Evolutionary conservation across 306 rosid species (phyloP), one percentile per base, ranked within the genome.

Genomic region (Senna tora): DNA sequence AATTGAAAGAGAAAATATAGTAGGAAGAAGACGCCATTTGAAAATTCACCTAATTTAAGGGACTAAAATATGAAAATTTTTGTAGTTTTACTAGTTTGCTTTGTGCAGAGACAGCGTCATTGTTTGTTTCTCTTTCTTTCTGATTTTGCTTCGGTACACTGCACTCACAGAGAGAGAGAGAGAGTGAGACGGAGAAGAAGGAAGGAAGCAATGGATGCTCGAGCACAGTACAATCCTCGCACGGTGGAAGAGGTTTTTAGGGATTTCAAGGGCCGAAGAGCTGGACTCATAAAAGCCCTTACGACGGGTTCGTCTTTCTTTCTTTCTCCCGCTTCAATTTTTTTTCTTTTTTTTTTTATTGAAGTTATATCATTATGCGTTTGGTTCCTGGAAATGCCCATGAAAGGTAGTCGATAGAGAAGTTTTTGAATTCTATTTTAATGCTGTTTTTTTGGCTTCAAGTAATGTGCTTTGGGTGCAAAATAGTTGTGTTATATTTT

Each of bases 191-290:
- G n/a, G 64, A 45, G 58, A 17, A 61, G 4, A 63, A 60, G 58
- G 66, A 9, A 41, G 49, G 50, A 42, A 36, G 52, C 49, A 67
- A 85, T 88, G 97, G 88, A 88, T 52, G 88, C 86, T 72, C 85
- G 82, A 42, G 77, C 82, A 25, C 80, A 77, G 77, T 85, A 84
- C 73, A 92, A 89, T 85, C 93, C 96, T 63, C 98, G 96, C 41
- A 86, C 98, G 20, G 98, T 89, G 0, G 98, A 92, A 74, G 98
- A 92, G 80, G 98, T 92, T 74, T 92, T 88, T 79, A 83, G 88
- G 80, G 98, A 92, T 88, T 92, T 92, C 84, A 89, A 88, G 75
- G 98, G 98, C 69, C 92, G 98, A 30, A 64, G 98, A 82, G 77
- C 86, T 43, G 98, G 89, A 45, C 66, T 92, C 70, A 77, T 92